A percentile compares a stretch with the other conserved stretches of the same genome.
phyloP scores from a whole-genome alignment of 1,139 yeast species.

The Saccharomyces pastorianus region DNA sequence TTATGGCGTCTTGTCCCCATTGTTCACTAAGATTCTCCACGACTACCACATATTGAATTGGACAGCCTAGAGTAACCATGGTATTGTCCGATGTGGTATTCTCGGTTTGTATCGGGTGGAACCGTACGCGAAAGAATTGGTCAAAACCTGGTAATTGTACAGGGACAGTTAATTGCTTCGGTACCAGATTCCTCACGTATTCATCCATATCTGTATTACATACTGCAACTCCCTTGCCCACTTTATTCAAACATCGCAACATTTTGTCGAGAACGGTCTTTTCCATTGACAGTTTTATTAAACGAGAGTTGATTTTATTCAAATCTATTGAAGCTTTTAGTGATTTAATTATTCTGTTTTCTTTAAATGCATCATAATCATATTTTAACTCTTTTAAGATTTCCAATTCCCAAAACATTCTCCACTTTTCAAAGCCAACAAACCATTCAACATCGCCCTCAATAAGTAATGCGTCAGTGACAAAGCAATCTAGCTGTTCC shows the following conservation, averaged over 20 bases:
- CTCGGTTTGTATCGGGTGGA: slow-evolving; percentile 4
- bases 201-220: slow-evolving; percentile 16
- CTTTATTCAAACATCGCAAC: slow-evolving; percentile 12
- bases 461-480: slow-evolving; percentile 23
- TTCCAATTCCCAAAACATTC: slow-evolving; percentile 18
- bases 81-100: neutral
- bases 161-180: slow-evolving; percentile 20
- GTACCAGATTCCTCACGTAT: slow-evolving; percentile 14
- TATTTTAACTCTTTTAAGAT: slow-evolving; percentile 19
- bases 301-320: slow-evolving; percentile 6
- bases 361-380: slow-evolving; percentile 17
- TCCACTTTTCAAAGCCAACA: slow-evolving; percentile 20
- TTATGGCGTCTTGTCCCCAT: slow-evolving; percentile 14
- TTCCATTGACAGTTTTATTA: slow-evolving; percentile 11
- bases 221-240: slow-evolving; percentile 15
- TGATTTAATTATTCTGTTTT: slow-evolving; percentile 9
- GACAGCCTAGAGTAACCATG: slow-evolving; percentile 14
- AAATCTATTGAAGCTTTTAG: slow-evolving; percentile 6
- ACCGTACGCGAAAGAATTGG: slow-evolving; percentile 19
- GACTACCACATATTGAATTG: slow-evolving; percentile 14
- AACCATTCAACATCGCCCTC: slow-evolving; percentile 23
- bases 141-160: slow-evolving; percentile 23
- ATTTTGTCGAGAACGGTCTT: slow-evolving; percentile 12
- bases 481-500: slow-evolving; percentile 22
- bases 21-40: slow-evolving; percentile 15